Evolutionary conservation across 208 protist species (phyloP).

Genomic region (Leishmania arabica): DNA sequence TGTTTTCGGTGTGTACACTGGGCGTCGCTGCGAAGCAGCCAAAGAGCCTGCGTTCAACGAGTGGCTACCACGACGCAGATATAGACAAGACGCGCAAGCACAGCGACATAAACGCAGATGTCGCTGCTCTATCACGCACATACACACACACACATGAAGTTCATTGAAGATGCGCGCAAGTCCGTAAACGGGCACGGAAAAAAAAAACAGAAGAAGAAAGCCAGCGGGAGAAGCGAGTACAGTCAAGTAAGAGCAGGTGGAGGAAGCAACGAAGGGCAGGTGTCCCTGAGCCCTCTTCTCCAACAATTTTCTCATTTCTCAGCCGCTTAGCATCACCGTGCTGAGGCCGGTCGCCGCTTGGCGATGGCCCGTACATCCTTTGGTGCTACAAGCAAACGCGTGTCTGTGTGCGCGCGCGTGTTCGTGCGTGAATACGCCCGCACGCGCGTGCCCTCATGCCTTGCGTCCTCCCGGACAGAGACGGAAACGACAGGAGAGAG

Average conservation of each 20-base stretch:
- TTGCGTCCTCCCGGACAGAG: too few relatives aligned
- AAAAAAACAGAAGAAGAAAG: background rate
- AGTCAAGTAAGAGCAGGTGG: background rate
- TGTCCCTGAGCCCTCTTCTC: background rate
- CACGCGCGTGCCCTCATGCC: too few relatives aligned
- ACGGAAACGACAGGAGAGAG: background rate
- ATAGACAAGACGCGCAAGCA: background rate
- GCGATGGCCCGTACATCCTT: background rate
- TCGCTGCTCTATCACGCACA: background rate
- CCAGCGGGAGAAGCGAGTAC: background rate
- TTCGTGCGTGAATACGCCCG: too few relatives aligned
- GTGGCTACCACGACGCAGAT: background rate
- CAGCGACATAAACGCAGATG: background rate
- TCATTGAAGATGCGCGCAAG: background rate
- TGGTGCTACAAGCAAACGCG: background rate
- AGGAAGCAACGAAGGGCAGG: background rate
- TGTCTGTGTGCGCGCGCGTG: background rate
- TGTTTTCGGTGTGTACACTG: background rate
- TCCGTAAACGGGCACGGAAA: background rate
- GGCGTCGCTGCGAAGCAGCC: background rate
- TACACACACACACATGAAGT: background rate
- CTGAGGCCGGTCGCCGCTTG: background rate
- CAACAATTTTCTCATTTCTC: background rate
- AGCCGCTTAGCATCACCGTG: background rate
- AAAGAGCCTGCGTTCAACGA: background rate